These are phyloP conservation scores for Ambrosiella xylebori DNA, from an alignment of 2,329 filamentous ascomycete genomes.

Conservation along the genomic window DNA sequence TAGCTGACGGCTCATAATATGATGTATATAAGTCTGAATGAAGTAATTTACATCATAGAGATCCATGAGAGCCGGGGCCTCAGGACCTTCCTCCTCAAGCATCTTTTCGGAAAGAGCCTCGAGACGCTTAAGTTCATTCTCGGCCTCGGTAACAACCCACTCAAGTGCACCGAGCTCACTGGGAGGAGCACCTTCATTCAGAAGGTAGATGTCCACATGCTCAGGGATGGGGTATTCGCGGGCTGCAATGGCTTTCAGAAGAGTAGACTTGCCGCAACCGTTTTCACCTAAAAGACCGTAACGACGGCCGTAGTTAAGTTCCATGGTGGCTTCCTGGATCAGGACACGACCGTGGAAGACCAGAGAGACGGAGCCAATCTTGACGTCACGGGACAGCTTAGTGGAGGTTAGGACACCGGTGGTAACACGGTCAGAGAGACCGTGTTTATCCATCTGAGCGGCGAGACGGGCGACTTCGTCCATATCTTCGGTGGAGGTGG, in stretches of 20 bases:
- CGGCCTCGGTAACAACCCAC: constrained; percentile 91
- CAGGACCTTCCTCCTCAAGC: constrained; percentile 80
- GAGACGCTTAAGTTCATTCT: constrained; percentile 78
- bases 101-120: constrained; percentile 81
- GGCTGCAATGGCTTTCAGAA: constrained; percentile 83
- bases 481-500: constrained; percentile 54
- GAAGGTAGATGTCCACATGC: constrained; percentile 92
- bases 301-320: constrained; percentile 79
- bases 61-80: constrained; percentile 77
- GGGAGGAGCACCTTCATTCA: constrained; percentile 90
- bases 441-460: constrained; percentile 88
- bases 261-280: constrained; percentile 96
- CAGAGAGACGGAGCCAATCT: constrained; percentile 82
- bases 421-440: constrained; percentile 92
- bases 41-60: constrained; percentile 66
- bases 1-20: constrained; percentile 5
- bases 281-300: constrained; percentile 97
- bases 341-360: constrained; percentile 97
- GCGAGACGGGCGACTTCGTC: constrained; percentile 74
- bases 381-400: constrained; percentile 75
- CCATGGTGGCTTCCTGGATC: constrained; percentile 82
- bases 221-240: constrained; percentile 93
- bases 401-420: constrained; percentile 89
- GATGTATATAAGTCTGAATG: not conserved
- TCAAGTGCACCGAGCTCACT: constrained; percentile 81